Evolutionary conservation across 139 green algal species (phyloP).

Genomic region (Desmodesmus armatus): DNA sequence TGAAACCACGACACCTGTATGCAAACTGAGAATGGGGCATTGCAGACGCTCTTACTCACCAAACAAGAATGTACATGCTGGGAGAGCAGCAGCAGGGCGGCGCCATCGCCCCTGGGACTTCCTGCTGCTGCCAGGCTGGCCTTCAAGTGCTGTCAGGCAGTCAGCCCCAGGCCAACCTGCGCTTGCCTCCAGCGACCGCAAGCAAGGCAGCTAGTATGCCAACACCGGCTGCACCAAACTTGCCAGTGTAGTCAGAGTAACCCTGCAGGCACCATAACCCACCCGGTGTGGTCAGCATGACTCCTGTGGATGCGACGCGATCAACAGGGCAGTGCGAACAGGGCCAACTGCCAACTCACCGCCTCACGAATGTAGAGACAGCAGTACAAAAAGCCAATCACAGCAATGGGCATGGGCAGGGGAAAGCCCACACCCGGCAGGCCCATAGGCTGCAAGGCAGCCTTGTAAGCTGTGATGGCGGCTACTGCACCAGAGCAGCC

Average conservation of each 20-base stretch:
- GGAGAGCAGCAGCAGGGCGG: too few relatives aligned
- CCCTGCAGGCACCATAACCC: neutral
- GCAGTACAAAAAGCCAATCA: slow-evolving; percentile 7
- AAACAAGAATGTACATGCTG: too few relatives aligned
- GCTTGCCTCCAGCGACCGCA: slow-evolving; percentile 15
- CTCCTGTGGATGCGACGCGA: neutral
- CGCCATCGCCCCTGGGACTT: too few relatives aligned
- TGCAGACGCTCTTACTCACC: too few relatives aligned
- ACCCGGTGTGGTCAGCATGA: neutral
- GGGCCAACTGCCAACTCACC: neutral
- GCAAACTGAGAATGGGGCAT: too few relatives aligned
- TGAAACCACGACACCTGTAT: too few relatives aligned
- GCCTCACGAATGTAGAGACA: neutral
- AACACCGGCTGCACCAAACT: slow-evolving; percentile 33
- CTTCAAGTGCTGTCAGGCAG: neutral
- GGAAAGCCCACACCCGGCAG: slow-evolving; percentile 29
- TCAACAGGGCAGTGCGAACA: neutral
- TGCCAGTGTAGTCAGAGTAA: slow-evolving; percentile 40
- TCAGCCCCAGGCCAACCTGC: neutral
- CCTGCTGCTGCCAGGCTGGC: slow-evolving; percentile 5
- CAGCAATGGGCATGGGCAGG: slow-evolving; percentile 8
- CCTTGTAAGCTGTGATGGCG: slow-evolving; percentile 39
- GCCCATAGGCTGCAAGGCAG: slow-evolving; percentile 21
- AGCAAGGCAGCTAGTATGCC: slow-evolving; percentile 12
- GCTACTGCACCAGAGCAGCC: slow-evolving; percentile 42